These are phyloP conservation scores for Hamamelis virginiana DNA, from an alignment of 164 flowering plant species.

Conservation along the genomic window DNA sequence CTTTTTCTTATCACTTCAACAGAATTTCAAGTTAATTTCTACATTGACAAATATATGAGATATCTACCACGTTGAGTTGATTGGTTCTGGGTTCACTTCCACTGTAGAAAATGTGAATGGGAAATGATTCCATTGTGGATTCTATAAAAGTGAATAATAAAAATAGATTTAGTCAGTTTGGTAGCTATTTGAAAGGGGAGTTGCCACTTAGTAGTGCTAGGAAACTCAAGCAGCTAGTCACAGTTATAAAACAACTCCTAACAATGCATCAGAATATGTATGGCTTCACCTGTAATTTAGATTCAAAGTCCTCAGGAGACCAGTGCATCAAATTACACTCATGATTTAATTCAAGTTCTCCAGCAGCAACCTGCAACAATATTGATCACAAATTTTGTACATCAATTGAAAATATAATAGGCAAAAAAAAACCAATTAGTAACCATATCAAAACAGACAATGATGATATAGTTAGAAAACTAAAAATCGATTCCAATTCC, in stretches of 20 bases:
- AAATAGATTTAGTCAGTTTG: too few species aligned
- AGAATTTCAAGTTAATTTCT: too few species aligned
- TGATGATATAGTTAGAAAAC: too few species aligned
- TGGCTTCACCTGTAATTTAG: slow-evolving; percentile 73
- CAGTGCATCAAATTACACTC: slow-evolving; percentile 81
- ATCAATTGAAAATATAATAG: neutral
- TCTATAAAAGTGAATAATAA: neutral
- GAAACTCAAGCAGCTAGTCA: neutral
- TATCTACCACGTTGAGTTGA: too few species aligned
- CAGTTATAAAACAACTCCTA: neutral
- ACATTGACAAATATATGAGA: too few species aligned
- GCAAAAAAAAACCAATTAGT: neutral
- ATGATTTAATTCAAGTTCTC: slow-evolving; percentile 88
- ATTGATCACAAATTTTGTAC: neutral
- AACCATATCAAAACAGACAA: too few species aligned
- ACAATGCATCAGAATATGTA: neutral
- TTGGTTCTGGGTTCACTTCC: too few species aligned
- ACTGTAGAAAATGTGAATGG: too few species aligned
- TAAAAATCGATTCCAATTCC: neutral
- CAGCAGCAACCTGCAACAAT: slow-evolving; percentile 82
- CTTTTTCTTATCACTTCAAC: too few species aligned
- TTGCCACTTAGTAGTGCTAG: neutral
- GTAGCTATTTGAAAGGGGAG: neutral
- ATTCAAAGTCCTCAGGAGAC: slow-evolving; percentile 93
- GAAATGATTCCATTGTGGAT: neutral